These are phyloP conservation scores for Aspergillus intermedius DNA, from an alignment of 2,329 filamentous ascomycete genomes.

Conservation along the genomic window DNA sequence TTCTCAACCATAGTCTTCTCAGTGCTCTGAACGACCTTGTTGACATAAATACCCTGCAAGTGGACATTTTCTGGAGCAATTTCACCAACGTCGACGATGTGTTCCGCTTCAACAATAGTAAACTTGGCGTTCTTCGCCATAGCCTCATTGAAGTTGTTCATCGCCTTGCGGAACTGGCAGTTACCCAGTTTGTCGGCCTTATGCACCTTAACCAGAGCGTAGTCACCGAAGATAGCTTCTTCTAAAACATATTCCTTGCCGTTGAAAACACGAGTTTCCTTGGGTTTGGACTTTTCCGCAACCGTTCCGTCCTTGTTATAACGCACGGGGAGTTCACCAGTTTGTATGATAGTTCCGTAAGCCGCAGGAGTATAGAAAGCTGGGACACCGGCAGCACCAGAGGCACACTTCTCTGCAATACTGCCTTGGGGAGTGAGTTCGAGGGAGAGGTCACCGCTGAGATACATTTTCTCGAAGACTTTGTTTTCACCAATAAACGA, in stretches of 20 bases:
- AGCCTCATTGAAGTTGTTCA: slow-evolving; percentile 66
- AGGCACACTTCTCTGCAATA: slow-evolving; percentile 76
- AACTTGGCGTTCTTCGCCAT: slow-evolving; percentile 76
- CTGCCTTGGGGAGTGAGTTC: slow-evolving; percentile 88
- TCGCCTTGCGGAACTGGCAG: slow-evolving; percentile 69
- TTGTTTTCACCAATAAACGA: slow-evolving; percentile 78
- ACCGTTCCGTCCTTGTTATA: slow-evolving; percentile 75
- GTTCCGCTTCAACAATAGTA: slow-evolving; percentile 78
- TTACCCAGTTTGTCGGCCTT: slow-evolving; percentile 73
- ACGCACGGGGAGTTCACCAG: slow-evolving; percentile 57
- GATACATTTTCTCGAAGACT: slow-evolving; percentile 80
- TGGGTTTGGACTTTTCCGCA: slow-evolving; percentile 60
- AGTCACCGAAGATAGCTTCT: slow-evolving; percentile 67
- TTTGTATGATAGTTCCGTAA: slow-evolving; percentile 64
- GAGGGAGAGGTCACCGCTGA: slow-evolving; percentile 74
- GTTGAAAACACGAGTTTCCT: slow-evolving; percentile 67
- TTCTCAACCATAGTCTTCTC: slow-evolving; percentile 70
- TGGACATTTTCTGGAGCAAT: slow-evolving; percentile 69
- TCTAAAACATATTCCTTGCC: slow-evolving; percentile 71
- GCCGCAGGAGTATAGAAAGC: slow-evolving; percentile 80
- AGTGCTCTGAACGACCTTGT: slow-evolving; percentile 70
- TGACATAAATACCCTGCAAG: slow-evolving; percentile 77
- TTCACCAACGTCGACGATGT: slow-evolving; percentile 69
- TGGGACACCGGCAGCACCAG: slow-evolving; percentile 78
- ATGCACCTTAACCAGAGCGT: slow-evolving; percentile 69